A percentile compares a stretch with the other conserved stretches of the same genome.
Evolutionary conservation across 2,329 filamentous ascomycete genomes (phyloP).

Genomic region (Aspergillus floridensis): DNA sequence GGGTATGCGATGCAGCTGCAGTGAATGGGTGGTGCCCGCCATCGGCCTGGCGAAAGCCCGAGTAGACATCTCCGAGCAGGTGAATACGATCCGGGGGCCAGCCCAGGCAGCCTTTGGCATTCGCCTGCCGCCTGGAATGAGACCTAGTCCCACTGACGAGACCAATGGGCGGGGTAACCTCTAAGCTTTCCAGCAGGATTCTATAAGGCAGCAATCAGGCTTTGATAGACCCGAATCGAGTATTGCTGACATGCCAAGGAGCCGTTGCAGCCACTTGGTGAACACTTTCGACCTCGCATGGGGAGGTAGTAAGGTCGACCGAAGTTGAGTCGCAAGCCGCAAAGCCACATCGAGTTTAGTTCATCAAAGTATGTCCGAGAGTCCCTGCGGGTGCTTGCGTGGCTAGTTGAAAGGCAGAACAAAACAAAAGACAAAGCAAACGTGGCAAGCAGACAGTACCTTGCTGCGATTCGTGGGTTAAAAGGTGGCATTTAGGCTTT

Average conservation of each 20-base stretch:
- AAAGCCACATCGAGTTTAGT: not conserved
- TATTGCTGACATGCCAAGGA: not conserved
- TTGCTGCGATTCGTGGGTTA: conserved; percentile 4
- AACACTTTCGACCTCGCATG: not conserved
- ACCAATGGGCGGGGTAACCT: conserved; percentile 15
- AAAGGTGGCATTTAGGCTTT: not conserved
- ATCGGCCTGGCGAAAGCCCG: conserved; percentile 80
- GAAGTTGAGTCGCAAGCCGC: not conserved
- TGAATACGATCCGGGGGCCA: conserved; percentile 20
- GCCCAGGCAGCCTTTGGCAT: conserved; percentile 33
- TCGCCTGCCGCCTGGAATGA: conserved; percentile 41
- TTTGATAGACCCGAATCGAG: not conserved
- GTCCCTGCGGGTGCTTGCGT: not conserved
- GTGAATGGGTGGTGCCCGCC: conserved; percentile 84
- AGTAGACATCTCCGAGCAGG: conserved; percentile 67
- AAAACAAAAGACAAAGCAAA: not conserved
- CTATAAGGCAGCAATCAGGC: not conserved
- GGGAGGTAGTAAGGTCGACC: not conserved
- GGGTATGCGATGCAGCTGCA: conserved; percentile 87
- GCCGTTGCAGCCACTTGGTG: not conserved
- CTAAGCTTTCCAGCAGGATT: conserved; percentile 6
- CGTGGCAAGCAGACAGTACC: not conserved
- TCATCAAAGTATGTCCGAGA: not conserved
- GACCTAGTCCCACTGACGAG: conserved; percentile 15
- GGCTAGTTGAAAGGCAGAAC: not conserved